These are phyloP conservation scores for Candida lessepsii DNA, from an alignment of 805 yeast species.

Conservation along the genomic window DNA sequence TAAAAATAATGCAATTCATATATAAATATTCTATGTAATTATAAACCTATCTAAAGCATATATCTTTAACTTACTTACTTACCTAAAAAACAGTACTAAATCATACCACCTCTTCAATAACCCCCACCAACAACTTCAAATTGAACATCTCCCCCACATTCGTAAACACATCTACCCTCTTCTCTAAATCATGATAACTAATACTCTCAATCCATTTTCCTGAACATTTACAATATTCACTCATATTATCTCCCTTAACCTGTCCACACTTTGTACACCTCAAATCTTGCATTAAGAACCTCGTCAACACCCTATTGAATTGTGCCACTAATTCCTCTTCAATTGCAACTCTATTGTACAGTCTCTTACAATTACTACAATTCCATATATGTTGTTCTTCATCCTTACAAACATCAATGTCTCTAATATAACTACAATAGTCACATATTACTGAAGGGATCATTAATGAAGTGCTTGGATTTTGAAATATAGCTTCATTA, in stretches of 20 bases:
- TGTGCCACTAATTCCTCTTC: slow-evolving; percentile 80
- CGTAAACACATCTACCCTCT: slow-evolving; percentile 47
- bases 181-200: slow-evolving; percentile 41
- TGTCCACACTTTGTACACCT: slow-evolving; percentile 75
- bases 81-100: neutral
- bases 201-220: slow-evolving; percentile 76
- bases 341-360: slow-evolving; percentile 62
- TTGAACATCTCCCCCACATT: slow-evolving; percentile 62
- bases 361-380: slow-evolving; percentile 65
- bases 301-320: slow-evolving; percentile 52
- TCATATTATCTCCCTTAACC: slow-evolving; percentile 65
- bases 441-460: slow-evolving; percentile 74
- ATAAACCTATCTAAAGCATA: too few relatives aligned
- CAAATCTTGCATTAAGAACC: slow-evolving; percentile 75
- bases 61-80: neutral
- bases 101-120: neutral
- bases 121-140: slow-evolving; percentile 42
- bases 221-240: slow-evolving; percentile 80
- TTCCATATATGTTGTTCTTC: slow-evolving; percentile 51
- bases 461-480: slow-evolving; percentile 71
- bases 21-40: too few relatives aligned
- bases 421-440: slow-evolving; percentile 70
- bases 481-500: slow-evolving; percentile 63
- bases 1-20: too few relatives aligned
- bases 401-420: slow-evolving; percentile 80